Evolutionary conservation across 2,329 filamentous ascomycete species (phyloP).

Genomic region (Chaetothyriales sp.): DNA sequence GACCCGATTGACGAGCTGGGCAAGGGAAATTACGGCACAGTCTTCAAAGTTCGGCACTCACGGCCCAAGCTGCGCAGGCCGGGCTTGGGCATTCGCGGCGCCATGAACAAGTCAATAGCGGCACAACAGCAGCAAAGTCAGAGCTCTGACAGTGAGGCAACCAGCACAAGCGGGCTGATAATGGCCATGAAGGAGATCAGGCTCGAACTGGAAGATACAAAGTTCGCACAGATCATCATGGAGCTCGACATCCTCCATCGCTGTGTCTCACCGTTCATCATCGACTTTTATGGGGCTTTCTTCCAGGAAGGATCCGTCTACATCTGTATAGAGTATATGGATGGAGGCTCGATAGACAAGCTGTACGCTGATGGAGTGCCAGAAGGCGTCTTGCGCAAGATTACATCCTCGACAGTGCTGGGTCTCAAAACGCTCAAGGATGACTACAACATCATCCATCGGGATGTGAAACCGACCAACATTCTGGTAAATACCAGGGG

Average conservation of each 20-base stretch:
- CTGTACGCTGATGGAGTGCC: constrained; percentile 82
- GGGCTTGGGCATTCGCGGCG: constrained; percentile 45
- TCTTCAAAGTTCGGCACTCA: constrained; percentile 87
- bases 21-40: constrained; percentile 96
- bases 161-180: constrained; percentile 51
- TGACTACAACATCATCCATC: constrained; percentile 97
- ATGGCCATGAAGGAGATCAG: constrained; percentile 99
- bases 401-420: constrained; percentile 77
- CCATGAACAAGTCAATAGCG: constrained; percentile 31
- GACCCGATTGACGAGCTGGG: constrained; percentile 85
- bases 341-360: constrained; percentile 94
- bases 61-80: constrained; percentile 49
- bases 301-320: constrained; percentile 98
- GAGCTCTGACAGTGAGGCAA: constrained; percentile 17
- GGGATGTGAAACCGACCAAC: constrained; percentile 98
- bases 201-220: constrained; percentile 86
- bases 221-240: constrained; percentile 94
- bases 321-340: constrained; percentile 99
- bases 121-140: constrained; percentile 20
- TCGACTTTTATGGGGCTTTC: constrained; percentile 97
- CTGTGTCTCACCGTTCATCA: constrained; percentile 88
- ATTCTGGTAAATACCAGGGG: constrained; percentile 81
- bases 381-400: constrained; percentile 74
- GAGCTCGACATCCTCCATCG: constrained; percentile 92
- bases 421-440: constrained; percentile 89